These are phyloP conservation scores for Globisporangium orthogonon DNA, from an alignment of 352 stramenopile genomes.

Conservation along the genomic window DNA sequence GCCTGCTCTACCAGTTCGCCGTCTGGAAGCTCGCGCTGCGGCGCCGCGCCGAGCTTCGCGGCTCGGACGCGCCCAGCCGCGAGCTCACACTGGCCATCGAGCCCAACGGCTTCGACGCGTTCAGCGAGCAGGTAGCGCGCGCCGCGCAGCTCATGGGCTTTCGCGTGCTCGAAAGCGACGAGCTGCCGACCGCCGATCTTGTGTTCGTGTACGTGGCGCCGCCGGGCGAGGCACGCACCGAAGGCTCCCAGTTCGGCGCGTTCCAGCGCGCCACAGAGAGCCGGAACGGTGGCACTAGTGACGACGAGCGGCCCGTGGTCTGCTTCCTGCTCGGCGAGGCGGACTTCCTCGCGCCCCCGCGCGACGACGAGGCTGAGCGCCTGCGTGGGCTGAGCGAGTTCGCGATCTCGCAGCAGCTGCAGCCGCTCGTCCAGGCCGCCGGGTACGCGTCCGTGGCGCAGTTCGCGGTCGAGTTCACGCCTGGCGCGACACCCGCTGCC, in stretches of 20 bases:
- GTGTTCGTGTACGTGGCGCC: constrained; percentile 63
- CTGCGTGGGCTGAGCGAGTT: constrained; percentile 68
- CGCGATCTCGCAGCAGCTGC: constrained; percentile 69
- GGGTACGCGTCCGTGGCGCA: constrained; percentile 51
- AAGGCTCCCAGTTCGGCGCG: constrained; percentile 29
- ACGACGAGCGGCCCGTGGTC: constrained; percentile 40
- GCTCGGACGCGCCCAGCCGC: not conserved
- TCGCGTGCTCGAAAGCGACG: constrained; percentile 16
- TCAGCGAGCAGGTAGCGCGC: constrained; percentile 22
- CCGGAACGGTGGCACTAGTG: constrained; percentile 1
- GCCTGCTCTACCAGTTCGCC: constrained; percentile 65
- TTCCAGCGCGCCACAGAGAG: constrained; percentile 30
- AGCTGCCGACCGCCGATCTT: constrained; percentile 25
- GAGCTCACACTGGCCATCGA: constrained; percentile 31
- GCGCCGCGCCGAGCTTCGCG: no score
- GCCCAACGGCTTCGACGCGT: constrained; percentile 50
- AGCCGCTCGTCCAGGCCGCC: constrained; percentile 31
- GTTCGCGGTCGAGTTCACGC: constrained; percentile 70
- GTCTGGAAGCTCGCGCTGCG: constrained; percentile 23
- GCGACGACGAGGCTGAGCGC: constrained; percentile 43
- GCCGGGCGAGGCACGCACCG: constrained; percentile 29
- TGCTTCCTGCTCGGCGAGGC: constrained; percentile 67
- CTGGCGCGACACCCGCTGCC: constrained; percentile 19
- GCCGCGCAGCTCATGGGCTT: constrained; percentile 51
- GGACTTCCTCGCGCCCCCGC: constrained; percentile 43